Percentiles rank a stretch among this genome's conserved stretches.
phyloP scores from a whole-genome alignment of 495 filamentous ascomycete genomes.

The Saxophila tyrrhenica region DNA sequence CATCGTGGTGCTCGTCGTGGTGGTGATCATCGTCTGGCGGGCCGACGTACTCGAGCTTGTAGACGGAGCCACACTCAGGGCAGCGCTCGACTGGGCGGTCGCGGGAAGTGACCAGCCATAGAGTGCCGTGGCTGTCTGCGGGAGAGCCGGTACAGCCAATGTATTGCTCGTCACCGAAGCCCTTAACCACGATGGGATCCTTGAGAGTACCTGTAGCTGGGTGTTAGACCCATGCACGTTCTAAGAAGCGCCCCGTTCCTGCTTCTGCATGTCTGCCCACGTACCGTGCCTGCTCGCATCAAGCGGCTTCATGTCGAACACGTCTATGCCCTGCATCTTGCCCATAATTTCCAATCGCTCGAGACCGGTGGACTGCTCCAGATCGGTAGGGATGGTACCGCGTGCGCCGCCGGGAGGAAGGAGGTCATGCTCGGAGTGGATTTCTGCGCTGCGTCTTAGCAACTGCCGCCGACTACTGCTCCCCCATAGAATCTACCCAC shows the following conservation, averaged over 20 bases:
- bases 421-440: conserved; percentile 71
- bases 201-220: conserved; percentile 62
- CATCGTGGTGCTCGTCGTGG: conserved; percentile 30
- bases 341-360: conserved; percentile 97
- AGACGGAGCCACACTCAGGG: conserved; percentile 86
- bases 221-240: background rate
- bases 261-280: conserved; percentile 15
- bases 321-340: conserved; percentile 96
- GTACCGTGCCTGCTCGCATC: conserved; percentile 78
- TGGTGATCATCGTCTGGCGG: conserved; percentile 44
- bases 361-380: conserved; percentile 89
- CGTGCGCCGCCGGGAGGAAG: conserved; percentile 65
- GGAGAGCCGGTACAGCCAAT: conserved; percentile 91
- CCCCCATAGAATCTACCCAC: conserved; percentile 17
- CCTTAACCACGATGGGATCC: conserved; percentile 79
- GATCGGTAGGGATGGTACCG: conserved; percentile 82
- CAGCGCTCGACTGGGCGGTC: conserved; percentile 87
- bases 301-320: conserved; percentile 96
- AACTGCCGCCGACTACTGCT: background rate
- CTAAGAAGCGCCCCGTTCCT: background rate
- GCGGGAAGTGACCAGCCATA: conserved; percentile 81
- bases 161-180: conserved; percentile 91
- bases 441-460: conserved; percentile 43
- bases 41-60: conserved; percentile 95
- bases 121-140: conserved; percentile 77